Evolutionary conservation across 2,329 filamentous ascomycete genomes (phyloP), one percentile per base, ranked within the genome.

Genomic region (Trichophyton mentagrophytes): DNA sequence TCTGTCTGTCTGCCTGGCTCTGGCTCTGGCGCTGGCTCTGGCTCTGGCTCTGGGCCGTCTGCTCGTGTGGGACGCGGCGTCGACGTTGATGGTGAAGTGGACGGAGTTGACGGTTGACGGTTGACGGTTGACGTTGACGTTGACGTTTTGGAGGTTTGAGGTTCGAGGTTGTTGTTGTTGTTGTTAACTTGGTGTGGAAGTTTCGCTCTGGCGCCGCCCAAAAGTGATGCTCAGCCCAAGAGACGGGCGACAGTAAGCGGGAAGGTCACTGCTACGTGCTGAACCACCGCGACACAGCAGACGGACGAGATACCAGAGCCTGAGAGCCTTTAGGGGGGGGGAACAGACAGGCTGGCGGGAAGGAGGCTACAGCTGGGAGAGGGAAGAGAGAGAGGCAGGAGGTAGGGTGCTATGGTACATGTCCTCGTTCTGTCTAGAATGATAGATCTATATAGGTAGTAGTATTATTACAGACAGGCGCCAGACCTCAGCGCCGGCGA

Each of bases 401-500:
- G 17, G 5, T 0, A 44, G 38, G 38, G n/a, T 42, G 40, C 40
- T 44, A 44, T 44, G 40, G 40, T 44, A 44, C 40, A 44, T 44
- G 40, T 44, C n/a, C 40, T 44, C 40, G 40, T 44, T 44, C 15
- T 44, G 40, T 44, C 40, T 44, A 44, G 49, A n/a, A n/a, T 13
- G 22, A 25, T 30, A 30, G 25, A 13, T 30, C 22, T 30, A 17
- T 25, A 25, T 47, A 47, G 27, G 27, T 15, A 8, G 22, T 47
- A 47, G 17, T 51, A 53, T 30, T 20, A 30, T 44, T 53, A 53
- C 49, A 53, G 33, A 25, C 49, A 53, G 27, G 49, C 22, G 13
- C 8, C 9, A 8, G 6, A 15, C 64, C 71, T 73, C 84, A 95
- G 70, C 90, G 80, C 72, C 90, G 83, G 73, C 87, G 81, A 76